These are phyloP conservation scores for Phaffomyces opuntiae DNA, from an alignment of 805 yeast species.

Conservation along the genomic window DNA sequence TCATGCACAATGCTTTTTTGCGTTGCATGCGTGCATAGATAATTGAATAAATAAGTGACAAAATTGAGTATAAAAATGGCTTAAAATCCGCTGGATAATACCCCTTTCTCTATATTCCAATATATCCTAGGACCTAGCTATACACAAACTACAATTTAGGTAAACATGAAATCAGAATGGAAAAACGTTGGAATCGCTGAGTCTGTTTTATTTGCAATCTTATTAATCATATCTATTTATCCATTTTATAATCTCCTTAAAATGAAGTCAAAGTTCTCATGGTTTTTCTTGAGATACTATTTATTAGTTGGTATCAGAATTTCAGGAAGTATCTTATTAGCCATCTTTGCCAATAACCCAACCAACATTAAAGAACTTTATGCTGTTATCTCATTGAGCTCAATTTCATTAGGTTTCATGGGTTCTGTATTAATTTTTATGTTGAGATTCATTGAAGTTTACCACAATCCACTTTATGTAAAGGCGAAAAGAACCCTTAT, in stretches of 20 bases:
- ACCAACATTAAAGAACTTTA: not conserved
- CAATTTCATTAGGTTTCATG: conserved; percentile 4
- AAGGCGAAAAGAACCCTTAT: not conserved
- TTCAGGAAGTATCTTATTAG: not conserved
- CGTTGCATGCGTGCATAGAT: no score
- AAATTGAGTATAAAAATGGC: no score
- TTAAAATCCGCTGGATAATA: no score
- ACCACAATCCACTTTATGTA: conserved; percentile 2
- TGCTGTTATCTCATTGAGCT: conserved; percentile 1
- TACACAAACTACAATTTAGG: no score
- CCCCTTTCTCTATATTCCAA: no score
- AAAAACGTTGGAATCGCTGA: not conserved
- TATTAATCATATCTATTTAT: not conserved
- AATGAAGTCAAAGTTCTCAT: conserved; percentile 1
- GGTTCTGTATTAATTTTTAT: conserved; percentile 1
- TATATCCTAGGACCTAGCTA: no score
- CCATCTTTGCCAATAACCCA: not conserved
- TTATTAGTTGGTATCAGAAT: not conserved
- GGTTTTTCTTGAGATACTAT: conserved; percentile 2
- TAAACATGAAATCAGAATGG: not conserved
- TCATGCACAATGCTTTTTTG: no score
- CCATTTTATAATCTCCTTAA: not conserved
- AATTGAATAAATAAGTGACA: no score
- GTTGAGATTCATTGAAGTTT: conserved; percentile 2
- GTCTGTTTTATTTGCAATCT: not conserved